phyloP scores from a whole-genome alignment of 2,329 filamentous ascomycete genomes.

The Epichloe glyceriae region DNA sequence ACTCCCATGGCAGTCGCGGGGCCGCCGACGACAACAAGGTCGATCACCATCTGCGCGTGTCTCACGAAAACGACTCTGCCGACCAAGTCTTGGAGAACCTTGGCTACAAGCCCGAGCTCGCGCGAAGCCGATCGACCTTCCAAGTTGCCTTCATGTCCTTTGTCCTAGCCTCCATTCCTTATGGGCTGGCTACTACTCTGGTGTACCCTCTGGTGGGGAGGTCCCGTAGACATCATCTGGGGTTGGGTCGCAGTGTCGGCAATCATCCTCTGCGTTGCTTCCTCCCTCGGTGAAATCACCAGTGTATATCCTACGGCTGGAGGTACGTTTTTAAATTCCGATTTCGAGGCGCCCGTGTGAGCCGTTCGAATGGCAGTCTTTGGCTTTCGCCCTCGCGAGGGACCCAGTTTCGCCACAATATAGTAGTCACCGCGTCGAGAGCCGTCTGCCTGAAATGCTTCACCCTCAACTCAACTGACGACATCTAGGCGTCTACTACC shows the following conservation, averaged over 20 bases:
- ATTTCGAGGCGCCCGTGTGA: neutral
- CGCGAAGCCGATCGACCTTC: constrained; percentile 51
- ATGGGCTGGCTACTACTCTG: constrained; percentile 58
- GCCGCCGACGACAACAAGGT: constrained; percentile 17
- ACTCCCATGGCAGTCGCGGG: constrained; percentile 10
- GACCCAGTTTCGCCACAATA: too few relatives aligned
- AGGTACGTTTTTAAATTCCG: constrained; percentile 27
- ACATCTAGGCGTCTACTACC: constrained; percentile 51
- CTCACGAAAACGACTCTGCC: constrained; percentile 30
- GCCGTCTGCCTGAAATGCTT: too few relatives aligned
- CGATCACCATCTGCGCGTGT: constrained; percentile 12
- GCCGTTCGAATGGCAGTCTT: neutral
- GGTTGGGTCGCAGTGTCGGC: constrained; percentile 56
- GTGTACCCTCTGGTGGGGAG: constrained; percentile 55
- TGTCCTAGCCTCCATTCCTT: constrained; percentile 61
- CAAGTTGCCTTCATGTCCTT: constrained; percentile 68
- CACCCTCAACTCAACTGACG: neutral
- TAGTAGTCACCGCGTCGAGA: too few relatives aligned
- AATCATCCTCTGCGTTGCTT: constrained; percentile 58
- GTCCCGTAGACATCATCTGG: constrained; percentile 59
- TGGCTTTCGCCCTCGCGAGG: neutral
- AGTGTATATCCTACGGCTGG: constrained; percentile 66
- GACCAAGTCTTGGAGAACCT: constrained; percentile 50
- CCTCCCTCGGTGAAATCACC: constrained; percentile 61
- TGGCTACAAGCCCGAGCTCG: constrained; percentile 53